These are phyloP conservation scores for Aspergillus pseudonomiae DNA, from an alignment of 2,329 filamentous ascomycete genomes.

Conservation along the genomic window DNA sequence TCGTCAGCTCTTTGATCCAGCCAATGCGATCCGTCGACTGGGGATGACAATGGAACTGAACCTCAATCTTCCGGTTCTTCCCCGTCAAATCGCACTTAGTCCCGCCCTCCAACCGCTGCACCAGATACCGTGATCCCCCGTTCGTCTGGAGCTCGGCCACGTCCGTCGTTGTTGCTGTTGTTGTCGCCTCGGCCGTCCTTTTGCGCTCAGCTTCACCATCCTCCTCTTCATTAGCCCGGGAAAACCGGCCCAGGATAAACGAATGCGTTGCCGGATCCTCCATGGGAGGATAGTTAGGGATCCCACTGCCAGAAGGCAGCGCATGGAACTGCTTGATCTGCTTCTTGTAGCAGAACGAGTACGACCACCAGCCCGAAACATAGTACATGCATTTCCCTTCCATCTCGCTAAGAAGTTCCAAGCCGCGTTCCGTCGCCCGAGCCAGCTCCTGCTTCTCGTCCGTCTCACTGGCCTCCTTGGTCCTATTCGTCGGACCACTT, in stretches of 20 bases:
- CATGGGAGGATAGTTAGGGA: slow-evolving; percentile 69
- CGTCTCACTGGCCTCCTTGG: slow-evolving; percentile 58
- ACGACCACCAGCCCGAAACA: slow-evolving; percentile 91
- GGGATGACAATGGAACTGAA: slow-evolving; percentile 78
- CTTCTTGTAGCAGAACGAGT: slow-evolving; percentile 88
- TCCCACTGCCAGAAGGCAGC: slow-evolving; percentile 68
- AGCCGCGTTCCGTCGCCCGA: slow-evolving; percentile 74
- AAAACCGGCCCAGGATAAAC: slow-evolving; percentile 72
- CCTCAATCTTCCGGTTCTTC: slow-evolving; percentile 78
- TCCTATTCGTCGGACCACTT: slow-evolving; percentile 67
- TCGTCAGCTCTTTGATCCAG: slow-evolving; percentile 91
- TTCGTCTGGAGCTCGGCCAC: slow-evolving; percentile 74
- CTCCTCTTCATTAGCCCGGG: slow-evolving; percentile 38
- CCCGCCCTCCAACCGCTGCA: slow-evolving; percentile 77
- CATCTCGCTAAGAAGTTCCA: slow-evolving; percentile 77
- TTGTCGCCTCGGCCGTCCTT: slow-evolving; percentile 29
- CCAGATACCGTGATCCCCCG: slow-evolving; percentile 81
- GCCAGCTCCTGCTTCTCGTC: slow-evolving; percentile 80
- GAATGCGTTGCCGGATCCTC: slow-evolving; percentile 76
- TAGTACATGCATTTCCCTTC: slow-evolving; percentile 81
- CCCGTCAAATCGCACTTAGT: slow-evolving; percentile 86
- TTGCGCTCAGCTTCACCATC: slow-evolving; percentile 30
- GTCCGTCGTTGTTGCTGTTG: slow-evolving; percentile 29
- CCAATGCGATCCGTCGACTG: slow-evolving; percentile 76
- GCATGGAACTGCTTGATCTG: slow-evolving; percentile 91